A percentile compares a stretch with the other conserved stretches of the same genome.
phyloP scores from a whole-genome alignment of 2,329 filamentous ascomycete genomes.

The Colletotrichum karsti region DNA sequence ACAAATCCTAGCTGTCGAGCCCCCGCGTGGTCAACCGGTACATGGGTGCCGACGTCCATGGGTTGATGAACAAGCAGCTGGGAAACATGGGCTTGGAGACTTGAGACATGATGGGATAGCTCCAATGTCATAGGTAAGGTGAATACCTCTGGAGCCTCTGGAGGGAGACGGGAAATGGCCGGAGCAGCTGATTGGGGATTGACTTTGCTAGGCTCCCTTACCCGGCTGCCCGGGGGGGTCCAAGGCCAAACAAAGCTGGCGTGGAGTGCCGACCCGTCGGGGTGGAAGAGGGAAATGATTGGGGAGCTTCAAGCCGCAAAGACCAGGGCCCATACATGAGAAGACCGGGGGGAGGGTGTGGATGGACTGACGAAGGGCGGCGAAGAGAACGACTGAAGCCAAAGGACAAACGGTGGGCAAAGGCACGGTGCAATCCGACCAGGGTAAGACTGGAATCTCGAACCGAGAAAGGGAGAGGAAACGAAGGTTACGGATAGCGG shows the following conservation, averaged over 20 bases:
- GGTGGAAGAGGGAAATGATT: constrained; percentile 29
- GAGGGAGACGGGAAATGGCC: constrained; percentile 23
- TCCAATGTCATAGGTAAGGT: constrained; percentile 16
- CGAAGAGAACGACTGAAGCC: constrained; percentile 4
- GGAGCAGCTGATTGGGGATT: constrained; percentile 21
- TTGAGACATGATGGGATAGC: constrained; percentile 23
- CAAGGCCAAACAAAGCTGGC: constrained; percentile 24
- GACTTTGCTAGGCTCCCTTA: constrained; percentile 22
- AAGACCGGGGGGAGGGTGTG: background rate
- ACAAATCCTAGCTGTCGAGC: constrained; percentile 4
- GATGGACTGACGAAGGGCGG: constrained; percentile 9
- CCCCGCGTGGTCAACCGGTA: constrained; percentile 23
- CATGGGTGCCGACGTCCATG: constrained; percentile 23
- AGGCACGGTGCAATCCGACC: constrained; percentile 22
- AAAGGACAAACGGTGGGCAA: constrained; percentile 27
- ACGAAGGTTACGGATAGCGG: constrained; percentile 25
- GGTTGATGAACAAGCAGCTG: constrained; percentile 23
- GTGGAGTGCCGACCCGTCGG: constrained; percentile 29
- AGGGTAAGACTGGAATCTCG: constrained; percentile 27
- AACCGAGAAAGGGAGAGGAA: constrained; percentile 28
- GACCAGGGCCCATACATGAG: constrained; percentile 15
- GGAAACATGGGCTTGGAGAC: constrained; percentile 19
- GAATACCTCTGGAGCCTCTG: constrained; percentile 22
- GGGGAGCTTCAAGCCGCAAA: constrained; percentile 25
- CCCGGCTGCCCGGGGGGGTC: constrained; percentile 11